These are phyloP conservation scores for Cryphonectria nitschkei DNA, from an alignment of 2,329 filamentous ascomycete species.

Conservation along the genomic window DNA sequence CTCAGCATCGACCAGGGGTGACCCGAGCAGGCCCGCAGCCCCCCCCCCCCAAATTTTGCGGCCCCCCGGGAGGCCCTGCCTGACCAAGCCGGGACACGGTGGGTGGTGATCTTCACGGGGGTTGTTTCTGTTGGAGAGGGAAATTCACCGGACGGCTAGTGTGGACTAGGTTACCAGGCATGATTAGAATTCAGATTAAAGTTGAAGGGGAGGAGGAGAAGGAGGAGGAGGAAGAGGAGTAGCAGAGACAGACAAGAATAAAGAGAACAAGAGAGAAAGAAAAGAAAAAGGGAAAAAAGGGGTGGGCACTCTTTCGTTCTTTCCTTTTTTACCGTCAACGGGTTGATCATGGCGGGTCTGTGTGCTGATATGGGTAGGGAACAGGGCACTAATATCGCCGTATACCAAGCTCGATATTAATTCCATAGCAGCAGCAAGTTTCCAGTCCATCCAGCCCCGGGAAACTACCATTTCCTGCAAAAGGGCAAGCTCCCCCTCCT, in stretches of 20 bases:
- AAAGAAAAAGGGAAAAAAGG: not conserved
- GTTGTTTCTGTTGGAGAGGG: not conserved
- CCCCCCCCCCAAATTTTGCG: not conserved
- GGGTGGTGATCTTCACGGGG: slow-evolving; percentile 9
- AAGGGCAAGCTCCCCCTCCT: slow-evolving; percentile 24
- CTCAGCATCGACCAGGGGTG: slow-evolving; percentile 12
- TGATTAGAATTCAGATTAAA: not conserved
- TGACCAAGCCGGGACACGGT: not conserved
- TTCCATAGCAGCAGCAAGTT: slow-evolving; percentile 17
- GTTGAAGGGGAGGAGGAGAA: not conserved
- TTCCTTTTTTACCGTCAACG: not conserved
- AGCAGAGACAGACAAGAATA: not conserved
- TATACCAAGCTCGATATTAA: slow-evolving; percentile 21
- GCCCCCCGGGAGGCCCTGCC: not conserved
- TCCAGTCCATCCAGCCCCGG: slow-evolving; percentile 12
- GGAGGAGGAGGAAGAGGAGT: not conserved
- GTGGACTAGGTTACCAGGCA: not conserved
- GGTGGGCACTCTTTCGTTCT: not conserved
- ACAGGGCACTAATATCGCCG: slow-evolving; percentile 21
- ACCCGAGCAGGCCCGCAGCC: not conserved
- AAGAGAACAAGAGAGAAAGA: not conserved
- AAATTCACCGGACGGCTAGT: not conserved
- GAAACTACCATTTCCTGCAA: slow-evolving; percentile 17
- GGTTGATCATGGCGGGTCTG: not conserved
- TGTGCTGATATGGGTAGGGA: slow-evolving; percentile 28